Evolutionary conservation across 2,329 filamentous ascomycete species (phyloP).

Genomic region (Ceratocystis albifundus): DNA sequence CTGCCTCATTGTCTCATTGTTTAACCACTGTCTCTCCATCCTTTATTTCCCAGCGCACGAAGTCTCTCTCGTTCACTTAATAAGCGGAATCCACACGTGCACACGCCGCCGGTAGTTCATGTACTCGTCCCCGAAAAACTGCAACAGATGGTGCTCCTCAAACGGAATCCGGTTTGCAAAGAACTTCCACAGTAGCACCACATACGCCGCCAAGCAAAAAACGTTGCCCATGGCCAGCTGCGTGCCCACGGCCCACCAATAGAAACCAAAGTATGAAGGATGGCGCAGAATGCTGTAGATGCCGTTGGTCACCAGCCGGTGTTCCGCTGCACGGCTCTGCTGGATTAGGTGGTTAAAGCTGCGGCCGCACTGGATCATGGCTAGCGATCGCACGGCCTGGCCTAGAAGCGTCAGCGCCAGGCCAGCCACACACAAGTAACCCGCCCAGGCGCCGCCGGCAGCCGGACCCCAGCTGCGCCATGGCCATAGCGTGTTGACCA

Average conservation of each 20-base stretch:
- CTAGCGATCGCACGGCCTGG: constrained; percentile 63
- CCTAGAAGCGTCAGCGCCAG: constrained; percentile 54
- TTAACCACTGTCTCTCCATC: neutral
- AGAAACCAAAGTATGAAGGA: constrained; percentile 95
- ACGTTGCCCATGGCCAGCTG: constrained; percentile 81
- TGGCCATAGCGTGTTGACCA: constrained; percentile 48
- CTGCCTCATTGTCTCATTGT: too few relatives aligned
- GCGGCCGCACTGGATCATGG: constrained; percentile 78
- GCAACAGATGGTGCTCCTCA: constrained; percentile 66
- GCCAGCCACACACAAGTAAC: constrained; percentile 34
- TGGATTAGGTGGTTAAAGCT: constrained; percentile 90
- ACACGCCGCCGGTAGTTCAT: constrained; percentile 58
- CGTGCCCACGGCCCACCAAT: constrained; percentile 95
- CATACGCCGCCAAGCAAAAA: constrained; percentile 64
- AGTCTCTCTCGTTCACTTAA: constrained; percentile 22
- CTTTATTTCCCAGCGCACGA: too few relatives aligned
- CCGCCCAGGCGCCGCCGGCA: constrained; percentile 24
- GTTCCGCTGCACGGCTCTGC: constrained; percentile 52
- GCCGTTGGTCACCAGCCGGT: constrained; percentile 71
- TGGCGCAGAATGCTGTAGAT: constrained; percentile 69
- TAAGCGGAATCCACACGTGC: constrained; percentile 67
- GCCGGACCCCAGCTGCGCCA: constrained; percentile 37
- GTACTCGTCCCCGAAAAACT: constrained; percentile 81
- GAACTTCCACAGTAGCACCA: constrained; percentile 70
- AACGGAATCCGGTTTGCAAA: constrained; percentile 62